Evolutionary conservation across 2,329 filamentous ascomycete genomes (phyloP).

Genomic region (Curvularia spicifera): DNA sequence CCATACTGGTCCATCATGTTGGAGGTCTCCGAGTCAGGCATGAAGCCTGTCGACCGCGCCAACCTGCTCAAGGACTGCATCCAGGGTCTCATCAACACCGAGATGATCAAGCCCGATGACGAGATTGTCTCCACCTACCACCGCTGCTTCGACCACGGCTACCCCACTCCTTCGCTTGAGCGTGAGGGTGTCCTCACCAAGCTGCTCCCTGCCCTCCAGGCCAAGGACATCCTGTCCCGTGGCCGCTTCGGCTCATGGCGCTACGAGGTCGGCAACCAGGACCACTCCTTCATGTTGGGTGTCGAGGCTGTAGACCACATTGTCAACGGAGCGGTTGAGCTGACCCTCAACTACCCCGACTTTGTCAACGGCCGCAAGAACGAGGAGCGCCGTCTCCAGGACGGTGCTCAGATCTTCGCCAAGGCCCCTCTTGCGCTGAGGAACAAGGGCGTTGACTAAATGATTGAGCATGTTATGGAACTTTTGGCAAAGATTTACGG

Average conservation of each 20-base stretch:
- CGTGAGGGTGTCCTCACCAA: conserved; percentile 92
- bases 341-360: conserved; percentile 95
- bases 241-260: conserved; percentile 98
- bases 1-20: conserved; percentile 99
- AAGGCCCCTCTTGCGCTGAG: conserved; percentile 49
- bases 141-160: conserved; percentile 96
- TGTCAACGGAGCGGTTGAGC: conserved; percentile 84
- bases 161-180: conserved; percentile 93
- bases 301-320: conserved; percentile 93
- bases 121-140: conserved; percentile 99
- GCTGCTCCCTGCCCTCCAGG: conserved; percentile 90
- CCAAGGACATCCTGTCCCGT: conserved; percentile 89
- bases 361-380: conserved; percentile 85
- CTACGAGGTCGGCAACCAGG: conserved; percentile 97
- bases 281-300: conserved; percentile 97
- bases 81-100: conserved; percentile 95
- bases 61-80: conserved; percentile 90
- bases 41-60: conserved; percentile 90
- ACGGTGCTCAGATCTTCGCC: conserved; percentile 64
- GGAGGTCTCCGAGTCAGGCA: conserved; percentile 91
- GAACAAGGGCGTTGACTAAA: conserved; percentile 32
- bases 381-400: conserved; percentile 66
- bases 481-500: conserved; percentile 17
- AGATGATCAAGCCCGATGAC: conserved; percentile 88
- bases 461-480: conserved; percentile 21